Conservation (phyloP, 1,139 yeast genomes). For the Diutina pseudorugosa region DNA sequence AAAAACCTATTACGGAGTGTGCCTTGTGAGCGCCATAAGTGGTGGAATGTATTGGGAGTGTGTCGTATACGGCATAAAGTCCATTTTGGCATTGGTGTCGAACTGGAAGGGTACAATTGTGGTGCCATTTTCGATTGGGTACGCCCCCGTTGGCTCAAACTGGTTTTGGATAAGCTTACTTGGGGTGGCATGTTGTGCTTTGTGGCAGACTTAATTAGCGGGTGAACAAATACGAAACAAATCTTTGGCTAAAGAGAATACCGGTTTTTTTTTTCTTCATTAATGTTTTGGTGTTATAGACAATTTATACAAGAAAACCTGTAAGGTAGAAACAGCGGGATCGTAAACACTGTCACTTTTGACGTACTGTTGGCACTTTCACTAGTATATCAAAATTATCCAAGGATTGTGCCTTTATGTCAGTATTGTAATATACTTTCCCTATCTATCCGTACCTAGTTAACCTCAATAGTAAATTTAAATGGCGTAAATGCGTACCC, state of each 20-base stretch:
- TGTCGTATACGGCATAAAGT: conserved; percentile 69
- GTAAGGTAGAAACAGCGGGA: no score
- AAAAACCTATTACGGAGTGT: conserved; percentile 59
- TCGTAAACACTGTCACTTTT: no score
- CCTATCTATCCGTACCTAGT: not conserved
- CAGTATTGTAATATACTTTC: not conserved
- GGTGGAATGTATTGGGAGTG: conserved; percentile 60
- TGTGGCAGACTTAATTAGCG: conserved; percentile 10
- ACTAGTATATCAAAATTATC: no score
- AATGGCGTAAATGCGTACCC: conserved; percentile 86
- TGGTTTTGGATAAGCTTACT: conserved; percentile 38
- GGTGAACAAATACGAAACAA: not conserved
- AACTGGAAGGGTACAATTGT: conserved; percentile 65
- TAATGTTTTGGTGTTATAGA: not conserved
- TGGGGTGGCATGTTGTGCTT: conserved; percentile 67
- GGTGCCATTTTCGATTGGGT: conserved; percentile 46
- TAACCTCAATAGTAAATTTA: conserved; percentile 23
- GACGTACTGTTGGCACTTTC: no score
- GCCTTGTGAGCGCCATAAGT: conserved; percentile 74
- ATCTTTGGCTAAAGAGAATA: not conserved
- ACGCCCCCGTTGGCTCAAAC: conserved; percentile 36
- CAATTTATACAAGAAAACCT: not conserved
- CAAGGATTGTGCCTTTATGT: not conserved
- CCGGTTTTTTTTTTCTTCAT: not conserved
- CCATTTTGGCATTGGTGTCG: conserved; percentile 80